Percentiles rank a stretch among this genome's conserved stretches.
Evolutionary conservation across 192 early-diverging fungal species (phyloP).

Genomic region (Haplosporangium gracile): DNA sequence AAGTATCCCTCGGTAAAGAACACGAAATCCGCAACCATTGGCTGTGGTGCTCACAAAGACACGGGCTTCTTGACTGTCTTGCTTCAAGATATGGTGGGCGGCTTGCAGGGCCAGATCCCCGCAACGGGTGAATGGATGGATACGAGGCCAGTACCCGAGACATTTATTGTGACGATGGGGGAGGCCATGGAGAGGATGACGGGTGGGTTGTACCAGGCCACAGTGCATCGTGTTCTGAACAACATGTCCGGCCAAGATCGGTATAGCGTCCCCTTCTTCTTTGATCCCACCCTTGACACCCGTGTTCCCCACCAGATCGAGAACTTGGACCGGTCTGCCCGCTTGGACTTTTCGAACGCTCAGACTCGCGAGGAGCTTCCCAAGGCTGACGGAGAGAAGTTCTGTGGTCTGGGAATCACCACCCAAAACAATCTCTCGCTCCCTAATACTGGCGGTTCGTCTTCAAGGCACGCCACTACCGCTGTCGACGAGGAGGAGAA

Average conservation of each 20-base stretch:
- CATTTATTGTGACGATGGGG: slow-evolving; percentile 77
- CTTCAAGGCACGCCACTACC: background rate
- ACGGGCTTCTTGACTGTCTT: slow-evolving; percentile 68
- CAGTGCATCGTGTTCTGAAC: slow-evolving; percentile 70
- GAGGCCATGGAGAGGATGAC: slow-evolving; percentile 71
- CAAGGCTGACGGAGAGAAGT: background rate
- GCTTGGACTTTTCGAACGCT: slow-evolving; percentile 18
- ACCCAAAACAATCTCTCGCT: background rate
- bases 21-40: slow-evolving; percentile 54
- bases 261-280: slow-evolving; percentile 71
- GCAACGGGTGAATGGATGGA: slow-evolving; percentile 71
- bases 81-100: slow-evolving; percentile 69
- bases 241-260: slow-evolving; percentile 61
- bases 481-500: background rate
- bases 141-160: slow-evolving; percentile 65
- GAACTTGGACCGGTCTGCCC: slow-evolving; percentile 3
- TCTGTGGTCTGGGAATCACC: slow-evolving; percentile 12
- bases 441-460: background rate
- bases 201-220: slow-evolving; percentile 63
- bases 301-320: slow-evolving; percentile 53
- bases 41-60: slow-evolving; percentile 73
- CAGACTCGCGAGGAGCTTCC: background rate
- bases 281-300: slow-evolving; percentile 58
- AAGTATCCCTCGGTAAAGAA: slow-evolving; percentile 59
- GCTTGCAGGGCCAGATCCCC: slow-evolving; percentile 74